These are phyloP conservation scores for Phytophthora colocasiae DNA, from an alignment of 352 stramenopile species.

Conservation along the genomic window DNA sequence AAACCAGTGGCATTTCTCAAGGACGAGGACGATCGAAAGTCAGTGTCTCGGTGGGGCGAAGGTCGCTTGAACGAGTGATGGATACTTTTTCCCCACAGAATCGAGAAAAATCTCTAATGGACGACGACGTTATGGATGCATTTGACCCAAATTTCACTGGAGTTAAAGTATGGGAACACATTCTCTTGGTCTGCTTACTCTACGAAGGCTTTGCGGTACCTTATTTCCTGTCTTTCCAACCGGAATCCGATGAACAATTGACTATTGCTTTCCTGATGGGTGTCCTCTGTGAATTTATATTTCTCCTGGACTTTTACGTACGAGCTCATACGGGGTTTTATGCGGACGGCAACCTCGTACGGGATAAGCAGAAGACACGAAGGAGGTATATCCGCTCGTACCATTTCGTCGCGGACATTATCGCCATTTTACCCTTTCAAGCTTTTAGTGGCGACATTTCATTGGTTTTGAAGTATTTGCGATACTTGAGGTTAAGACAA, in stretches of 20 bases:
- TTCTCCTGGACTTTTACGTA: conserved; percentile 64
- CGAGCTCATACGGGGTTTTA: conserved; percentile 69
- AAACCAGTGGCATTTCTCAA: conserved; percentile 7
- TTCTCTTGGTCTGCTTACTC: conserved; percentile 55
- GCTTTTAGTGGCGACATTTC: conserved; percentile 10
- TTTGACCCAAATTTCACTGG: conserved; percentile 54
- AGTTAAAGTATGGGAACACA: conserved; percentile 65
- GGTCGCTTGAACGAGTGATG: conserved; percentile 21
- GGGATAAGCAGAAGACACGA: conserved; percentile 46
- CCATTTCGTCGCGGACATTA: conserved; percentile 54
- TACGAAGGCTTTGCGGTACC: conserved; percentile 67
- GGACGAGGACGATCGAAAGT: conserved; percentile 18
- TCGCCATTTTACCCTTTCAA: conserved; percentile 49
- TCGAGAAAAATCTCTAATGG: conserved; percentile 17
- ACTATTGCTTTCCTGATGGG: conserved; percentile 34
- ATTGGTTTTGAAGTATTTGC: conserved; percentile 57
- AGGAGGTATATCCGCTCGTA: conserved; percentile 58
- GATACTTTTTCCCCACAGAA: conserved; percentile 27
- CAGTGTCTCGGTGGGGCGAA: conserved; percentile 20
- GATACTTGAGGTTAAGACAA: conserved; percentile 46
- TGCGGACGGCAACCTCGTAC: conserved; percentile 63
- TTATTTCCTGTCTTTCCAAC: conserved; percentile 60
- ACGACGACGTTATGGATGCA: conserved; percentile 45
- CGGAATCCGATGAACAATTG: conserved; percentile 14
- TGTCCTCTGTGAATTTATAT: conserved; percentile 50